Conservation (phyloP, 1,139 yeast genomes). For the Hyphopichia burtonii region DNA sequence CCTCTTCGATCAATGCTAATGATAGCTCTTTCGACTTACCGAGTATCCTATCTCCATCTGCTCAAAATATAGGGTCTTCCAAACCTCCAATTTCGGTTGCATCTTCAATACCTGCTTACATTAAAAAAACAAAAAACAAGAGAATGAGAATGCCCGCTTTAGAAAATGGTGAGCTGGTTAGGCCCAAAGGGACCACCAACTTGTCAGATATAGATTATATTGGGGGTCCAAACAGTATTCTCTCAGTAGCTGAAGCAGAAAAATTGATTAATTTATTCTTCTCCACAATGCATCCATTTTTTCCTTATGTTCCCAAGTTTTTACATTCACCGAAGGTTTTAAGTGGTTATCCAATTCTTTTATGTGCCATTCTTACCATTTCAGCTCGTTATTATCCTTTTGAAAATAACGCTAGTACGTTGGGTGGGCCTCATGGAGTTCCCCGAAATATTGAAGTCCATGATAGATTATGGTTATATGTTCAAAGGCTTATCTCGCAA, state of each 20-base stretch:
- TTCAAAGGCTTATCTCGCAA: conserved; percentile 77
- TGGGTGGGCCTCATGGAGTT: conserved; percentile 23
- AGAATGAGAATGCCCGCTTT: conserved; percentile 34
- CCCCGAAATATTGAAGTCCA: conserved; percentile 64
- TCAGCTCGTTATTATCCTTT: conserved; percentile 72
- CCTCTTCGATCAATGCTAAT: not conserved
- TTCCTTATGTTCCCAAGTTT: conserved; percentile 80
- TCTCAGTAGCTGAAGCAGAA: conserved; percentile 68
- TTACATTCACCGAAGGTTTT: conserved; percentile 65
- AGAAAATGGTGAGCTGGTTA: conserved; percentile 44
- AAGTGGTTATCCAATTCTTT: conserved; percentile 74
- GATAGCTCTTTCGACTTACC: not conserved
- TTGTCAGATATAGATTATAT: conserved; percentile 66
- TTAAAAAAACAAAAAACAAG: conserved; percentile 11
- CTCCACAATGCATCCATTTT: conserved; percentile 81
- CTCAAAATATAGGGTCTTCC: not conserved
- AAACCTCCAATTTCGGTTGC: conserved; percentile 4
- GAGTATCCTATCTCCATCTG: not conserved
- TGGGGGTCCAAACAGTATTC: conserved; percentile 53
- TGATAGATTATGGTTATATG: conserved; percentile 78
- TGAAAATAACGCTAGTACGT: conserved; percentile 29
- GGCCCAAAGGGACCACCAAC: conserved; percentile 54
- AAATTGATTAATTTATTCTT: conserved; percentile 65
- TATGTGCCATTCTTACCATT: conserved; percentile 78
- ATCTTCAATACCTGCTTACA: conserved; percentile 13